Conservation (phyloP, 805 yeast species). For the Priceomyces melissophilus region DNA sequence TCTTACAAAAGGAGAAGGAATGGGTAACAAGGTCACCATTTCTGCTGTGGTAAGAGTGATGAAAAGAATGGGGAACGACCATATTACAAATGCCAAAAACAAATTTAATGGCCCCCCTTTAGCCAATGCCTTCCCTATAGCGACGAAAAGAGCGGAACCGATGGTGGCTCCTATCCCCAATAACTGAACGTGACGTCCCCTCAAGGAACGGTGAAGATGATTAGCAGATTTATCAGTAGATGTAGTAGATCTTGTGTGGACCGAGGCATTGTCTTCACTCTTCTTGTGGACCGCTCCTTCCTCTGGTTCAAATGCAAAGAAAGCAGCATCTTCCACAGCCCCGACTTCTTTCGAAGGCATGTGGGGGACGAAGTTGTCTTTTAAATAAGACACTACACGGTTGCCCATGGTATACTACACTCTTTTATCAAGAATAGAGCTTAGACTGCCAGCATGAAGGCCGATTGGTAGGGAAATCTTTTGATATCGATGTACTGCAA, state of each 20-base stretch:
- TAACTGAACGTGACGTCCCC: slow-evolving; percentile 71
- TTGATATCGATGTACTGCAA: too few relatives aligned
- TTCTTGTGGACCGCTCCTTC: background rate
- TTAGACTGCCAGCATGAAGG: too few relatives aligned
- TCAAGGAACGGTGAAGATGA: slow-evolving; percentile 42
- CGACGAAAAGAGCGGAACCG: slow-evolving; percentile 76
- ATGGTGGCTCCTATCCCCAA: slow-evolving; percentile 81
- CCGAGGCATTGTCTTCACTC: slow-evolving; percentile 10
- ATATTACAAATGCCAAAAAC: slow-evolving; percentile 59
- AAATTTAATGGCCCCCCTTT: slow-evolving; percentile 70
- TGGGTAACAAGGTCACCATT: slow-evolving; percentile 72
- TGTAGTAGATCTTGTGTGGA: slow-evolving; percentile 12
- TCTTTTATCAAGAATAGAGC: too few relatives aligned
- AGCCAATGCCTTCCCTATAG: slow-evolving; percentile 61
- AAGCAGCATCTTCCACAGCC: background rate
- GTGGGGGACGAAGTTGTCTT: slow-evolving; percentile 14
- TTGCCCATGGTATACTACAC: too few relatives aligned
- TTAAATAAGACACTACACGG: slow-evolving; percentile 4
- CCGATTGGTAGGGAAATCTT: too few relatives aligned
- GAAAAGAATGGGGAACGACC: slow-evolving; percentile 68
- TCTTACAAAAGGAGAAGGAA: slow-evolving; percentile 72
- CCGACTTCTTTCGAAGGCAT: slow-evolving; percentile 7
- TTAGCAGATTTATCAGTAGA: slow-evolving; percentile 12
- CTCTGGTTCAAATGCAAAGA: background rate
- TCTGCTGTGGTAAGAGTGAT: slow-evolving; percentile 75